These are phyloP conservation scores for Penicillium ochrochloron DNA, from an alignment of 495 filamentous ascomycete genomes.

Conservation along the genomic window DNA sequence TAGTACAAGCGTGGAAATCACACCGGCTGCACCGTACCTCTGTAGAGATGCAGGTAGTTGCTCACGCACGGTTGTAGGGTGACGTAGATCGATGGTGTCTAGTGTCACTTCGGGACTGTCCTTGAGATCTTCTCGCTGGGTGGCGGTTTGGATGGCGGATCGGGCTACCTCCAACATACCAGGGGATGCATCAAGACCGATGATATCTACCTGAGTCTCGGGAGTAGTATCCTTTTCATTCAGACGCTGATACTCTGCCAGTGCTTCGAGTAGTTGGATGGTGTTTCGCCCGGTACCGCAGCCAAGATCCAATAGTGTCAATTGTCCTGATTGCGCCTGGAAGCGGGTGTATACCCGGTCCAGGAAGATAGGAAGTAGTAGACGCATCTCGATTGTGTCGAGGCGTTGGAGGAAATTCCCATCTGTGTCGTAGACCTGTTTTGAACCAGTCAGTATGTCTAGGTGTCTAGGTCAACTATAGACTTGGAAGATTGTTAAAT, in stretches of 20 bases:
- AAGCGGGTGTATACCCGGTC: conserved; percentile 27
- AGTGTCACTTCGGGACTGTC: conserved; percentile 15
- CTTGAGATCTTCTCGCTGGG: not conserved
- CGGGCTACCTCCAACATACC: conserved; percentile 63
- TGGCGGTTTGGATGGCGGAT: conserved; percentile 16
- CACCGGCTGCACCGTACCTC: conserved; percentile 40
- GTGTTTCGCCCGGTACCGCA: conserved; percentile 77
- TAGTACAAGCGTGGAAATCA: conserved; percentile 69
- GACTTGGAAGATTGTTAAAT: not conserved
- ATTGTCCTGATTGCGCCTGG: conserved; percentile 40
- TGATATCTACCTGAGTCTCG: conserved; percentile 33
- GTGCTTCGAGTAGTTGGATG: conserved; percentile 50
- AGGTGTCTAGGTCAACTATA: too few species aligned
- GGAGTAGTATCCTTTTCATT: not conserved
- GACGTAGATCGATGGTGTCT: conserved; percentile 42
- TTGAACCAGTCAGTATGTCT: too few species aligned
- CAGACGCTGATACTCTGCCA: conserved; percentile 16
- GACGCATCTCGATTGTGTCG: conserved; percentile 62
- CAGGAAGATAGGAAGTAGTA: conserved; percentile 60
- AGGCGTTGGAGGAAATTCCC: conserved; percentile 75
- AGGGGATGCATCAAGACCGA: conserved; percentile 55
- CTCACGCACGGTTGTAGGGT: conserved; percentile 16
- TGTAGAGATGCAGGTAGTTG: conserved; percentile 24
- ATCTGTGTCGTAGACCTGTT: conserved; percentile 68
- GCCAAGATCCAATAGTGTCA: conserved; percentile 56